phyloP scores from a whole-genome alignment of 495 filamentous ascomycete species.

The Friedmanniomyces simplex region DNA sequence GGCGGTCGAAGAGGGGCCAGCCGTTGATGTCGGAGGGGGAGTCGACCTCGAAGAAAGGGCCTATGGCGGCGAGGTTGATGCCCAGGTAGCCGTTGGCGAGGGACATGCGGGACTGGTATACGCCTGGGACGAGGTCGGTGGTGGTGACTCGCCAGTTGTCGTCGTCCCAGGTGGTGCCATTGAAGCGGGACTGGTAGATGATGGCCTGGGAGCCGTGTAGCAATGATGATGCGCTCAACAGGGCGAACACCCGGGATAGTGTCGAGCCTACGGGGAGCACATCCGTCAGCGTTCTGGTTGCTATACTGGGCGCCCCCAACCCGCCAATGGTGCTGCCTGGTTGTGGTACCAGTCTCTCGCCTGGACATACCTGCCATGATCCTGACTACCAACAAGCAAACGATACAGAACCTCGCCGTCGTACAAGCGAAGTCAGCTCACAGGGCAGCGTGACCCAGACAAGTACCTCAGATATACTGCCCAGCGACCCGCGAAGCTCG shows the following conservation, averaged over 20 bases:
- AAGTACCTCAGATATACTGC: no score
- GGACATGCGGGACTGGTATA: constrained; percentile 52
- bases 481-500: no score
- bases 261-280: neutral
- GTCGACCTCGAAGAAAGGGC: constrained; percentile 63
- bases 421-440: no score
- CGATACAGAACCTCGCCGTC: neutral
- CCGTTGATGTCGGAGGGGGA: constrained; percentile 44
- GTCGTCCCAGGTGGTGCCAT: constrained; percentile 47
- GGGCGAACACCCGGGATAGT: neutral
- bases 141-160: constrained; percentile 51
- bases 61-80: constrained; percentile 46
- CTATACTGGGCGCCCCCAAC: no score
- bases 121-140: constrained; percentile 45
- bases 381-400: neutral
- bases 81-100: constrained; percentile 51
- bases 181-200: constrained; percentile 22
- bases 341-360: neutral
- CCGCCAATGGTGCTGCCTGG: no score
- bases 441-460: no score
- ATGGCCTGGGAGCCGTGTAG: neutral
- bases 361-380: neutral
- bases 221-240: neutral
- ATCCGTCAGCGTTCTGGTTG: no score
- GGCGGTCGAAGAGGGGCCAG: constrained; percentile 59